These are phyloP conservation scores for Podospora pseudocomata DNA, from an alignment of 495 filamentous ascomycete genomes.

Conservation along the genomic window DNA sequence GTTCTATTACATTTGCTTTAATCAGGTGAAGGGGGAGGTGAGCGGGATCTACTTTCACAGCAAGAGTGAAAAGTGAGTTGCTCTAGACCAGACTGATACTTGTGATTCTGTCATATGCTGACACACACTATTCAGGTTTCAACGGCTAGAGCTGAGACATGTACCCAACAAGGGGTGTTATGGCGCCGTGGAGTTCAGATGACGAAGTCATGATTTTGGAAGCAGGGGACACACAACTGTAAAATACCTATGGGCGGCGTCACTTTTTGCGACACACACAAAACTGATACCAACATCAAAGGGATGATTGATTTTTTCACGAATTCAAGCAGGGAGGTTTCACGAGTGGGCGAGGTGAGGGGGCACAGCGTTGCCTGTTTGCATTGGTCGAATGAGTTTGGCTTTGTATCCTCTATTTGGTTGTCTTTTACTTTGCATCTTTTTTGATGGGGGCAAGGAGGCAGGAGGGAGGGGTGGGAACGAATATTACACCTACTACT, in stretches of 20 bases:
- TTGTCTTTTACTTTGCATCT: not conserved
- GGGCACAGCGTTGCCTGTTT: not conserved
- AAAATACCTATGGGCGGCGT: not conserved
- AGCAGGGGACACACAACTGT: not conserved
- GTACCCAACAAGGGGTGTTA: constrained; percentile 81
- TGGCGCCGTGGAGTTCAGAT: constrained; percentile 91
- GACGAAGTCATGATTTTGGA: constrained; percentile 29
- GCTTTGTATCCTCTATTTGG: not conserved
- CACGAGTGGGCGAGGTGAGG: not conserved
- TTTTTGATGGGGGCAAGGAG: not conserved
- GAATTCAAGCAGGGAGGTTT: not conserved
- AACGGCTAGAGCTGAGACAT: constrained; percentile 88
- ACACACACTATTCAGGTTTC: constrained; percentile 56
- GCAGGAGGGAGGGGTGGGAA: not conserved
- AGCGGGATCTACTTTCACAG: constrained; percentile 97
- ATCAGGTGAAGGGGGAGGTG: constrained; percentile 78
- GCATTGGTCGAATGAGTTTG: constrained; percentile 3
- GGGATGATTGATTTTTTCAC: not conserved
- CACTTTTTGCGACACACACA: not conserved
- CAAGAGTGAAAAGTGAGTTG: constrained; percentile 84
- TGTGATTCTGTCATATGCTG: not conserved
- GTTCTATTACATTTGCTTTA: constrained; percentile 99
- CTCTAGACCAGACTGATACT: not conserved
- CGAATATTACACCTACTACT: not conserved
- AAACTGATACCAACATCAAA: not conserved